phyloP scores from a whole-genome alignment of 352 stramenopile genomes.

The Blastocystis sp. region DNA sequence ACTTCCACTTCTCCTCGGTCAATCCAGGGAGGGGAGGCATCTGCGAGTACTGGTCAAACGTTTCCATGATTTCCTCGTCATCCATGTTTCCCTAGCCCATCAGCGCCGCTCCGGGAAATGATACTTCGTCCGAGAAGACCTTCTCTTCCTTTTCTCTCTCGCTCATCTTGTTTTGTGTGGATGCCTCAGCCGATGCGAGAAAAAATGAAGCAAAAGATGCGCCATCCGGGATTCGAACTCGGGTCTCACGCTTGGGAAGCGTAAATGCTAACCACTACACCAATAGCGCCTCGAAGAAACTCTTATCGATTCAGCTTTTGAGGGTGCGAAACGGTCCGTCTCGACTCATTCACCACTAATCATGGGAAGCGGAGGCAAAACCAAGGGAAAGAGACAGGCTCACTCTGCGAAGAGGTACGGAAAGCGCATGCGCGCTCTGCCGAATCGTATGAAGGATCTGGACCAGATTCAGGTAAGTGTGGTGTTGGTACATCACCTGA shows the following conservation, averaged over 20 bases:
- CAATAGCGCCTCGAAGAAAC: constrained; percentile 28
- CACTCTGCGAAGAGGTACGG: constrained; percentile 35
- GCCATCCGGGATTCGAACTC: constrained; percentile 70
- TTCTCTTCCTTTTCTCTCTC: not conserved
- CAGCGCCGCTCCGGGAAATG: not conserved
- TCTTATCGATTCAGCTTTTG: not conserved
- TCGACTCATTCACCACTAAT: not conserved
- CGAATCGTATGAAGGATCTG: constrained; percentile 62
- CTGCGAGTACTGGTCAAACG: constrained; percentile 43
- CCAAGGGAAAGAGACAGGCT: constrained; percentile 63
- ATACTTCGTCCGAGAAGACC: not conserved
- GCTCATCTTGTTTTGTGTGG: not conserved
- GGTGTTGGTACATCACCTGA: not conserved
- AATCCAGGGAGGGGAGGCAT: constrained; percentile 55
- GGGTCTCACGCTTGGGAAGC: constrained; percentile 70
- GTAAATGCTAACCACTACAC: constrained; percentile 71
- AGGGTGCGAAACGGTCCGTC: not conserved
- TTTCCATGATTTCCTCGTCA: constrained; percentile 42
- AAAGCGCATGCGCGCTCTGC: constrained; percentile 44
- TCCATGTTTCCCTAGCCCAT: constrained; percentile 1
- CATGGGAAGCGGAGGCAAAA: constrained; percentile 69
- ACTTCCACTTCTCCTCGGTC: constrained; percentile 67
- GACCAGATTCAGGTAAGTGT: constrained; percentile 65
- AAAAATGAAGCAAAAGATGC: constrained; percentile 54
- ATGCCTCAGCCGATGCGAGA: not conserved